Evolutionary conservation across 2,329 filamentous ascomycete genomes (phyloP), one percentile per base, ranked within the genome.

Genomic region (Aspergillus aculeatus): DNA sequence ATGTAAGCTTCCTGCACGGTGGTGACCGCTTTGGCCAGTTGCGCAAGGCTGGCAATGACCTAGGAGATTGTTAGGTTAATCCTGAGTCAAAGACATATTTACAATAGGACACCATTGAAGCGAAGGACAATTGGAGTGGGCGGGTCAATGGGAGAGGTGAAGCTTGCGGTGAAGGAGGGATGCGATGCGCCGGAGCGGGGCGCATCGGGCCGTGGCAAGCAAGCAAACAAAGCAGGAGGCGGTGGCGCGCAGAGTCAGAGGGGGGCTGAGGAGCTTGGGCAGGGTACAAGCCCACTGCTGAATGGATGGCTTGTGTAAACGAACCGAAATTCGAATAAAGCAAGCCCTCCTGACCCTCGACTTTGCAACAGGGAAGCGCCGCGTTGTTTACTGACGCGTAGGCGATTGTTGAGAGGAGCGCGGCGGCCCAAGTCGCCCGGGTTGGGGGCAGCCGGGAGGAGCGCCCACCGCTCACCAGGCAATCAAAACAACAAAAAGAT

Each of bases 1-100:
- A 96, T 86, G 78, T 96, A 96, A 68, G 93, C 91, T 70, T 86
- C 84, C 65, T 90, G 89, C 69, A 96, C 88, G 60, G 88, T 88
- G 71, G 90, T 88, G 73, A 96, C 87, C 47, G 92, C 85, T 62
- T 88, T 86, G 71, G 93, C 86, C 54, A 97, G 89, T 60, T 89
- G 90, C 65, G 89, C 86, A 65, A 96, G 87, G 58, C 91, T 86
- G 71, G 90, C 83, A 68, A 91, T 86, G 66, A 94, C 87, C 90
- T 94, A 73, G 26, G 60, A 50, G 50, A 59, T 60, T 49, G 64
- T 77, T 67, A 76, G 74, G 32, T 63, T 59, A 52, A 16, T 48
- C 29, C 35, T 59, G 57, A 14, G 23, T 58, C 29, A 62, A 44
- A 26, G 19, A 35, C 38, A 41, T 41, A 4, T 16, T 41, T 7